Evolutionary conservation across 2,329 filamentous ascomycete species (phyloP).

Genomic region (Chalaropsis thielavioides): DNA sequence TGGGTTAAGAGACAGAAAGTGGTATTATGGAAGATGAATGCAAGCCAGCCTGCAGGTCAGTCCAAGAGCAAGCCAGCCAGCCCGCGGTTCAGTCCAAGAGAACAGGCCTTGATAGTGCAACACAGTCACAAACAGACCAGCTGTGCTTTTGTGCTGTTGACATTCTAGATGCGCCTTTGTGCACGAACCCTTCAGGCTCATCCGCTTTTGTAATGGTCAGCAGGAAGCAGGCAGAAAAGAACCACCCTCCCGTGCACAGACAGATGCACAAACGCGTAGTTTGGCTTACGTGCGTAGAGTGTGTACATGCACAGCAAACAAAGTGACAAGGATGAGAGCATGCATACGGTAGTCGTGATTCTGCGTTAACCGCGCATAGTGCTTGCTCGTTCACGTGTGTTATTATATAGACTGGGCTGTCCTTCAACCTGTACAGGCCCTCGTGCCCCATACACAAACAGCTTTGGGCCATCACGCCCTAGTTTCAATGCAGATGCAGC

Average conservation of each 20-base stretch:
- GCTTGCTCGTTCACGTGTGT: too few species aligned
- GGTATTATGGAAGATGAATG: too few species aligned
- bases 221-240: too few species aligned
- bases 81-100: too few species aligned
- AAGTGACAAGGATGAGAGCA: background rate
- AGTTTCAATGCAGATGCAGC: background rate
- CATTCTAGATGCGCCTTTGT: background rate
- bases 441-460: background rate
- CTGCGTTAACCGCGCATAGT: background rate
- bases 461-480: background rate
- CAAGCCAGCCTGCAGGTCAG: too few species aligned
- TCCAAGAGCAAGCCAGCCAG: too few species aligned
- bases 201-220: background rate
- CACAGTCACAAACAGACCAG: background rate
- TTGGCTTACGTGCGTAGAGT: background rate
- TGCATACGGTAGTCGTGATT: background rate
- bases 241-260: background rate
- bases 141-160: background rate
- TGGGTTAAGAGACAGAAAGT: background rate
- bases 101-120: background rate
- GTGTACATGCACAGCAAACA: background rate
- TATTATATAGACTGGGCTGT: too few species aligned
- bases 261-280: background rate
- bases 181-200: background rate
- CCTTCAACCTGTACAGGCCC: too few species aligned